These are phyloP conservation scores for Hericium rajendrae DNA, from an alignment of 768 basidiomycete genomes.

Conservation along the genomic window DNA sequence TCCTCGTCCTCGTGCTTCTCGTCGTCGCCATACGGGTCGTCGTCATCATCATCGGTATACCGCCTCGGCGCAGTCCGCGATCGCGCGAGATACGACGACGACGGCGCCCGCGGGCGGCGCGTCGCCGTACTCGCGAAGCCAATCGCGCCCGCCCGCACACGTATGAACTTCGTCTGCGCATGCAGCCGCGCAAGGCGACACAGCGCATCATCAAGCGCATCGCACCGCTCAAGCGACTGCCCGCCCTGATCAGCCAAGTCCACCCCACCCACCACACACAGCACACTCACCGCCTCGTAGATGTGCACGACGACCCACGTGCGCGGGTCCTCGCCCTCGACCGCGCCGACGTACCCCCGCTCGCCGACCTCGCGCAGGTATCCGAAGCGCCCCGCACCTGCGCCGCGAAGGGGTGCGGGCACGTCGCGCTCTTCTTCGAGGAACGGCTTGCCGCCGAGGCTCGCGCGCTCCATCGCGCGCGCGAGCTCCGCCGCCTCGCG, in stretches of 20 bases:
- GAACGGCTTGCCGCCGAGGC: conserved; percentile 61
- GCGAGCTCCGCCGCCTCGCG: conserved; percentile 45
- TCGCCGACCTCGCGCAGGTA: conserved; percentile 75
- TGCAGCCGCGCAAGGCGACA: conserved; percentile 59
- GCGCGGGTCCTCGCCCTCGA: conserved; percentile 59
- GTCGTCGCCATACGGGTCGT: conserved; percentile 38
- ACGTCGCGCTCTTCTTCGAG: conserved; percentile 63
- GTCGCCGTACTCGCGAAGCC: conserved; percentile 47
- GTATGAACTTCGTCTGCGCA: conserved; percentile 72
- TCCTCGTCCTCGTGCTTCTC: conserved; percentile 24
- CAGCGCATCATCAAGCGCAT: conserved; percentile 56
- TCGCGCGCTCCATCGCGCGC: conserved; percentile 51
- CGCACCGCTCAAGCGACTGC: conserved; percentile 72
- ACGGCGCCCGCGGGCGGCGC: conserved; percentile 3
- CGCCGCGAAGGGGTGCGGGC: conserved; percentile 18
- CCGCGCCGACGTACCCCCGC: conserved; percentile 61
- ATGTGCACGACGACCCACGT: conserved; percentile 83
- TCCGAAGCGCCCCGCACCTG: conserved; percentile 53
- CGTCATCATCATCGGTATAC: conserved; percentile 29
- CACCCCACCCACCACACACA: no score
- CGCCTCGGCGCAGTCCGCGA: conserved; percentile 8
- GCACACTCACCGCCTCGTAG: conserved; percentile 65
- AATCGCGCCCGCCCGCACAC: conserved; percentile 63
- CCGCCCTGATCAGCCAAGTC: not conserved
- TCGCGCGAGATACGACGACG: conserved; percentile 6